Conservation (phyloP, 2,329 filamentous ascomycete genomes). For the Fusarium illudens region DNA sequence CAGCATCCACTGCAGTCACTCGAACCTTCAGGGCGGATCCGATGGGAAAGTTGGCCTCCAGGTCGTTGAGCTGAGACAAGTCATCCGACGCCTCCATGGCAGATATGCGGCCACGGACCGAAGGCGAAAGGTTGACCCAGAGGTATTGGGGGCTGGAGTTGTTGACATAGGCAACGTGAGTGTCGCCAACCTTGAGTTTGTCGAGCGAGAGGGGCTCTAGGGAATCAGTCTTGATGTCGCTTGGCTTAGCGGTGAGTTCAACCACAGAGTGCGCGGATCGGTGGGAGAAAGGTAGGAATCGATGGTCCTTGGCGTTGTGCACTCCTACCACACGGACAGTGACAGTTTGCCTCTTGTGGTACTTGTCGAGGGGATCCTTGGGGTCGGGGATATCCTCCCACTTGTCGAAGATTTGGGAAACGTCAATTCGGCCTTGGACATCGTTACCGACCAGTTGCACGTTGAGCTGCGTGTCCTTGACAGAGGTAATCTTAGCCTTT, state of each 20-base stretch:
- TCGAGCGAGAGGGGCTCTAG: slow-evolving; percentile 71
- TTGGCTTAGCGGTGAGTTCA: slow-evolving; percentile 85
- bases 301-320: slow-evolving; percentile 89
- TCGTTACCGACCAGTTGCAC: slow-evolving; percentile 78
- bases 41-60: slow-evolving; percentile 83
- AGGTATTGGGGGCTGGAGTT: slow-evolving; percentile 81
- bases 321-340: slow-evolving; percentile 82
- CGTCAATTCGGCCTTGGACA: slow-evolving; percentile 89
- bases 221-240: slow-evolving; percentile 61
- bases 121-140: slow-evolving; percentile 92
- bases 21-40: slow-evolving; percentile 87
- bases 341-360: slow-evolving; percentile 75
- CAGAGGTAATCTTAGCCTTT: slow-evolving; percentile 80
- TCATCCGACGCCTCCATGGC: slow-evolving; percentile 89
- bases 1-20: slow-evolving; percentile 76
- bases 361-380: slow-evolving; percentile 79
- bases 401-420: slow-evolving; percentile 87
- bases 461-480: slow-evolving; percentile 93
- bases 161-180: slow-evolving; percentile 87
- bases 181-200: slow-evolving; percentile 75
- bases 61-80: slow-evolving; percentile 77
- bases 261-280: slow-evolving; percentile 82
- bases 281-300: slow-evolving; percentile 91
- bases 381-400: slow-evolving; percentile 88
- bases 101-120: slow-evolving; percentile 83